These are phyloP conservation scores for Trichosporon coremiiforme DNA, from an alignment of 1,284 basidiomycete genomes.

Conservation along the genomic window DNA sequence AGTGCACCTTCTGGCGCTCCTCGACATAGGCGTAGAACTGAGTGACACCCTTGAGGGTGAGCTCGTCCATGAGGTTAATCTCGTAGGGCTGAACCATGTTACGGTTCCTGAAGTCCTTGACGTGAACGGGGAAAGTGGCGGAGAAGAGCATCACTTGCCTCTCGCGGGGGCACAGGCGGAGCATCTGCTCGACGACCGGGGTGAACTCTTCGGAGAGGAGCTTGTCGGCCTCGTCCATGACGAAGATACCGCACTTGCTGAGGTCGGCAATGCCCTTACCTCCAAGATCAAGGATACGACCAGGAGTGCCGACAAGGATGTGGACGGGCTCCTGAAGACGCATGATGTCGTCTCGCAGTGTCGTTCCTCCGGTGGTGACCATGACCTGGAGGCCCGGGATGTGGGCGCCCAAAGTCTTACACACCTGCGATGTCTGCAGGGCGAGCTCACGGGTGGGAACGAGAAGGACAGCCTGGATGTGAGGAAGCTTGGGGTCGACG, in stretches of 20 bases:
- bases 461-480: conserved; percentile 92
- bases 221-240: conserved; percentile 99
- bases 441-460: conserved; percentile 95
- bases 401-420: conserved; percentile 95
- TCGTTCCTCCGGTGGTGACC: conserved; percentile 98
- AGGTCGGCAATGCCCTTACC: conserved; percentile 94
- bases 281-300: conserved; percentile 91
- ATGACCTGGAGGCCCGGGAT: conserved; percentile 88
- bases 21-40: conserved; percentile 99
- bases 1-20: conserved; percentile 99
- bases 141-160: conserved; percentile 99
- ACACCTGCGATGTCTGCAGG: conserved; percentile 94
- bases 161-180: conserved; percentile 79
- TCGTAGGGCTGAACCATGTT: conserved; percentile 97
- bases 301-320: conserved; percentile 95
- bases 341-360: conserved; percentile 96
- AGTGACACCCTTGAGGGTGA: conserved; percentile 96
- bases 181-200: conserved; percentile 95
- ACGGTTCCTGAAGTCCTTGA: conserved; percentile 99
- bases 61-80: conserved; percentile 99
- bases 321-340: conserved; percentile 88
- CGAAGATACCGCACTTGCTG: conserved; percentile 90
- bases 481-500: conserved; percentile 78
- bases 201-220: conserved; percentile 96
- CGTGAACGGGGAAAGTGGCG: conserved; percentile 97